Percentiles rank a stretch among this genome's conserved stretches.
Conservation (phyloP, 1,284 basidiomycete genomes). For the Trichosporon sp. region DNA sequence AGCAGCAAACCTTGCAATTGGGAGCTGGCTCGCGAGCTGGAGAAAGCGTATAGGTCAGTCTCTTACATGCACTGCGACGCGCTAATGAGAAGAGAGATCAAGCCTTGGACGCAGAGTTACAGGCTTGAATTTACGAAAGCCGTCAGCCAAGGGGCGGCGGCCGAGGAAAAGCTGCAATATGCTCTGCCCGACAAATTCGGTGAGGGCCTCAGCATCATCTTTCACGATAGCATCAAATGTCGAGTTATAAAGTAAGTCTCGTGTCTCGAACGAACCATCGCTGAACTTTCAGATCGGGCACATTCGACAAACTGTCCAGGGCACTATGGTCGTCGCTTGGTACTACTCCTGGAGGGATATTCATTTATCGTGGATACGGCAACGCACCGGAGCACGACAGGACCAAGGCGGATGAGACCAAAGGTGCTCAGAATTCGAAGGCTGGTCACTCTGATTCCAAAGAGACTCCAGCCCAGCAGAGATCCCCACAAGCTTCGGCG, state of each 20-base stretch:
- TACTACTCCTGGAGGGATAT: slow-evolving; percentile 43
- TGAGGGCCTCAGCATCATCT: slow-evolving; percentile 49
- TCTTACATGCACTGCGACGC: no score
- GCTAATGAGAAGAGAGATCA: slow-evolving; percentile 35
- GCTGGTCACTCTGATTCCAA: no score
- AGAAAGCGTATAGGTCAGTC: slow-evolving; percentile 49
- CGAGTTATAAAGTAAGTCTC: slow-evolving; percentile 47
- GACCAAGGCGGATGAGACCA: background rate
- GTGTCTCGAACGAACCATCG: background rate
- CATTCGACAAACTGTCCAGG: slow-evolving; percentile 42
- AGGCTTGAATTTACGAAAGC: slow-evolving; percentile 52
- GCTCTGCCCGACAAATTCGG: slow-evolving; percentile 44
- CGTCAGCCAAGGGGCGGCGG: slow-evolving; percentile 49
- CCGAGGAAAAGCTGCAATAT: slow-evolving; percentile 54
- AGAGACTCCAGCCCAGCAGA: no score
- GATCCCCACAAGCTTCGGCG: no score
- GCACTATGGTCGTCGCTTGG: slow-evolving; percentile 45
- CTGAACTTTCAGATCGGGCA: slow-evolving; percentile 29
- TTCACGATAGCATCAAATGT: slow-evolving; percentile 51
- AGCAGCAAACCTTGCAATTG: slow-evolving; percentile 50
- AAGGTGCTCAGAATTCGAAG: background rate
- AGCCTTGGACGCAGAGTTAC: slow-evolving; percentile 48
- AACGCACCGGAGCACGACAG: slow-evolving; percentile 30
- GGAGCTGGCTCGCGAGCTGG: slow-evolving; percentile 52
- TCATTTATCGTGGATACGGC: slow-evolving; percentile 50